Percentiles rank a stretch among this genome's conserved stretches.
Conservation (phyloP, 768 basidiomycete species). For the Chiua virens region DNA sequence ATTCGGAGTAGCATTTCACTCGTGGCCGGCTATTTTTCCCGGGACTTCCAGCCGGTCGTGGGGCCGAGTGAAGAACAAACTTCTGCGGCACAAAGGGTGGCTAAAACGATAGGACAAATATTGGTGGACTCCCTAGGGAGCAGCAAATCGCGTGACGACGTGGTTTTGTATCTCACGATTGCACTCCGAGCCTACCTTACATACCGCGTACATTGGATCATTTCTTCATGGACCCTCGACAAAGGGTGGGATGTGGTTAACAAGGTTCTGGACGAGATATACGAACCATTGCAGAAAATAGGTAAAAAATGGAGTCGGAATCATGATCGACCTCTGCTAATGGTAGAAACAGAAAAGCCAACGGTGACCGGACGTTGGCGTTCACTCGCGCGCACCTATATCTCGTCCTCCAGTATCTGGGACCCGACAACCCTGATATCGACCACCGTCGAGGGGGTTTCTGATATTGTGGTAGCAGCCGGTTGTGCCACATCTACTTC, state of each 20-base stretch:
- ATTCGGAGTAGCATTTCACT: no score
- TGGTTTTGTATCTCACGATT: slow-evolving; percentile 7
- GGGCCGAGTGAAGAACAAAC: neutral
- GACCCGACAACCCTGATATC: neutral
- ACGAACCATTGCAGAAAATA: neutral
- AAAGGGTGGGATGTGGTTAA: neutral
- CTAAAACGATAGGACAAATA: neutral
- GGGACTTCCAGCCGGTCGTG: neutral
- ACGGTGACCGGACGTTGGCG: slow-evolving; percentile 6
- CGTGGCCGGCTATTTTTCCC: neutral
- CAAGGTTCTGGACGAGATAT: neutral
- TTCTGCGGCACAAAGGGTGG: neutral
- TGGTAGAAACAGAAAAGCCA: slow-evolving; percentile 1
- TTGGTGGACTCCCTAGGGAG: neutral
- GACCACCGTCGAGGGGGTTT: neutral
- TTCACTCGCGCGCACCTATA: slow-evolving; percentile 1
- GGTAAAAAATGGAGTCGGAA: neutral
- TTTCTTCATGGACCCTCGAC: slow-evolving; percentile 10
- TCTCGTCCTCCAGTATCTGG: neutral
- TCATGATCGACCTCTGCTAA: neutral
- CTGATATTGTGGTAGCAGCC: neutral
- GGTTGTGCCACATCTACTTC: neutral
- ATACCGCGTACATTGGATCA: neutral
- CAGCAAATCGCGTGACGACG: neutral
- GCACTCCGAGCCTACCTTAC: slow-evolving; percentile 8